Conservation (phyloP, 768 basidiomycete genomes). For the Mycena galopus region DNA sequence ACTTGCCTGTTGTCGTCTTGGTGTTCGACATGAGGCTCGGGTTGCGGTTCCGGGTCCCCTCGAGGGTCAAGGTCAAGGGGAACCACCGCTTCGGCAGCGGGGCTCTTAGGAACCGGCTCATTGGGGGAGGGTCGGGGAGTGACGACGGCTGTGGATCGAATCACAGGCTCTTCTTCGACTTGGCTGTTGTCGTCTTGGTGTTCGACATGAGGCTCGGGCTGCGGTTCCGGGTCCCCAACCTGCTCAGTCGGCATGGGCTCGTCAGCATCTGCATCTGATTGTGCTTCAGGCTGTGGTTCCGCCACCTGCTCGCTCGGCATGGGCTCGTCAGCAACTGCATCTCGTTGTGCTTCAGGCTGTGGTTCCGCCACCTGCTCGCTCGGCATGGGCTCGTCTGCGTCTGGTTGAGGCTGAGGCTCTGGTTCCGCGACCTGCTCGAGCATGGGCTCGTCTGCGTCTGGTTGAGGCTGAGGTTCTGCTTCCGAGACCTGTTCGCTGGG, state of each 20-base stretch:
- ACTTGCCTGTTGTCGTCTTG: not conserved
- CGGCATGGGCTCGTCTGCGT: no score
- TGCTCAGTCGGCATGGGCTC: no score
- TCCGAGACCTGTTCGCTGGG: not conserved
- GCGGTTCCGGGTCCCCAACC: not conserved
- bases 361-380: not conserved
- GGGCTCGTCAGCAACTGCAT: no score
- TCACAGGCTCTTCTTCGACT: not conserved
- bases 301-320: no score
- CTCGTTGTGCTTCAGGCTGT: not conserved
- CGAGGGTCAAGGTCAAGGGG: no score
- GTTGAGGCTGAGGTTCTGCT: not conserved
- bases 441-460: not conserved
- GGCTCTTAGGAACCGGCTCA: not conserved
- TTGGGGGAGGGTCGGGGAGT: not conserved
- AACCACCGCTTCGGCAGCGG: not conserved
- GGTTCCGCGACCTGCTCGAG: not conserved
- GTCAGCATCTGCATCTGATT: no score
- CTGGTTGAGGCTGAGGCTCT: not conserved
- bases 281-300: not conserved
- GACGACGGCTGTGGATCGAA: constrained; percentile 1
- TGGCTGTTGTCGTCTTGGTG: not conserved
- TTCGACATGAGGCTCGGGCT: not conserved
- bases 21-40: not conserved
- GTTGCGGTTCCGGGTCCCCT: not conserved